Conservation (phyloP, 352 stramenopile species). For the Aphanomyces invadans region DNA sequence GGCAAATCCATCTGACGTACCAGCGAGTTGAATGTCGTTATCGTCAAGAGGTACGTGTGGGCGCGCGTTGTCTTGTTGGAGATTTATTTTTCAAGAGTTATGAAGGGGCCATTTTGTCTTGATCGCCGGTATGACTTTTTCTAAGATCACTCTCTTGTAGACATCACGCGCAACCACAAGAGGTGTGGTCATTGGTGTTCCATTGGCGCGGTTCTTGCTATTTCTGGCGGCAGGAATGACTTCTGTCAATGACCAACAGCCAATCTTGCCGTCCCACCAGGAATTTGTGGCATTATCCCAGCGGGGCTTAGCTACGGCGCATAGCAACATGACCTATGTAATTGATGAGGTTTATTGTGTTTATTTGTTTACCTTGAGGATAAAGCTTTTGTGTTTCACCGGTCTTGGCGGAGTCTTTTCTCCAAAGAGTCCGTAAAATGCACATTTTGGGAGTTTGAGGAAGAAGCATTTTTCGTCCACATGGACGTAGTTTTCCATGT, state of each 20-base stretch:
- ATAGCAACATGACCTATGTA: slow-evolving; percentile 11
- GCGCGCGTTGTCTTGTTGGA: slow-evolving; percentile 15
- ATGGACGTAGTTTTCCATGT: slow-evolving; percentile 20
- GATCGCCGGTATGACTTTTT: slow-evolving; percentile 8
- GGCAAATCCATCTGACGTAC: not conserved
- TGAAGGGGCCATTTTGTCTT: not conserved
- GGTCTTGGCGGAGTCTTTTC: not conserved
- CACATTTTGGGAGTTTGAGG: not conserved
- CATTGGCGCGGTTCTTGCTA: slow-evolving; percentile 3
- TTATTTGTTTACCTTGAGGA: slow-evolving; percentile 3
- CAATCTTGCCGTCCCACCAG: slow-evolving; percentile 19
- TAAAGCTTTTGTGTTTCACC: slow-evolving; percentile 17
- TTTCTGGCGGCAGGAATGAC: not conserved
- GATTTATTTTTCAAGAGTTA: not conserved
- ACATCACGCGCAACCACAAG: not conserved
- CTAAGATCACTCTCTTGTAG: not conserved
- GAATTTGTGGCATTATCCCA: not conserved
- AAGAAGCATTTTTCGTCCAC: slow-evolving; percentile 19
- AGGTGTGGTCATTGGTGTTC: not conserved
- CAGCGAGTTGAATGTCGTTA: not conserved
- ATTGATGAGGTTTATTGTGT: not conserved
- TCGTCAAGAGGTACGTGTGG: slow-evolving; percentile 14
- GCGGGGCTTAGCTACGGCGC: slow-evolving; percentile 4
- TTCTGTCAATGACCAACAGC: slow-evolving; percentile 4
- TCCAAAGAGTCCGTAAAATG: slow-evolving; percentile 5